A percentile compares a stretch with the other conserved stretches of the same genome.
These are phyloP conservation scores for Candida boleticola DNA, from an alignment of 805 yeast species.

Conservation along the genomic window DNA sequence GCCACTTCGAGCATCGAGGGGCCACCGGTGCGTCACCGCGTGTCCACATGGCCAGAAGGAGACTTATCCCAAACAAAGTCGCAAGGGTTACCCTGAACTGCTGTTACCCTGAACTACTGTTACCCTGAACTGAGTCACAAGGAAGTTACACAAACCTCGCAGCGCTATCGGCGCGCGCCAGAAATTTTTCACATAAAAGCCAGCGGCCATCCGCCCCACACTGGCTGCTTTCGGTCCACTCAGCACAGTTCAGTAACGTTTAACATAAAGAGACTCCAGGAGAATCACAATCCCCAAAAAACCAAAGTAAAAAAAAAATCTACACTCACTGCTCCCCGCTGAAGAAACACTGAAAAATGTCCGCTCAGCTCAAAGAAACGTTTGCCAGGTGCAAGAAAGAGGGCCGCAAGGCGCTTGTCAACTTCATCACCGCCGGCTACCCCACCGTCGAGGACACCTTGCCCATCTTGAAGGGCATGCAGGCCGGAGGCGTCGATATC, in stretches of 20 bases:
- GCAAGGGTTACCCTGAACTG: too few relatives aligned
- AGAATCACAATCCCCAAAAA: too few relatives aligned
- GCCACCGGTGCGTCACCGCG: too few relatives aligned
- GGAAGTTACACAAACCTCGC: constrained; percentile 1
- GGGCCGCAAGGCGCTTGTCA: constrained; percentile 82
- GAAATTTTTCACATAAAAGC: background rate
- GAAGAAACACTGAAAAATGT: too few relatives aligned
- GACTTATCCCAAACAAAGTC: too few relatives aligned
- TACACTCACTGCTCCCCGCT: too few relatives aligned
- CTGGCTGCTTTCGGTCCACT: too few relatives aligned
- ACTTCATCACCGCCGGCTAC: constrained; percentile 92
- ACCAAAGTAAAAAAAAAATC: background rate
- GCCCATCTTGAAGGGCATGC: constrained; percentile 82
- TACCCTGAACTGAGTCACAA: constrained; percentile 36
- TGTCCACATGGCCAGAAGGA: too few relatives aligned
- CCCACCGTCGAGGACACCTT: constrained; percentile 88
- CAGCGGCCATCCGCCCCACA: too few relatives aligned
- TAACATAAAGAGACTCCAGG: too few relatives aligned
- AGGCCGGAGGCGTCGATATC: constrained; percentile 92
- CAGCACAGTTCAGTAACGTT: too few relatives aligned
- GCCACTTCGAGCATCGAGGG: too few relatives aligned
- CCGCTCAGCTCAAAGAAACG: constrained; percentile 55
- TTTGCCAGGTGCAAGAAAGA: constrained; percentile 59
- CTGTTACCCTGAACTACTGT: constrained; percentile 9
- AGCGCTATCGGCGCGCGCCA: background rate